Percentiles rank a stretch among this genome's conserved stretches.
Evolutionary conservation across 495 filamentous ascomycete genomes (phyloP).

Genomic region (Aspergillus incahuasiensis): DNA sequence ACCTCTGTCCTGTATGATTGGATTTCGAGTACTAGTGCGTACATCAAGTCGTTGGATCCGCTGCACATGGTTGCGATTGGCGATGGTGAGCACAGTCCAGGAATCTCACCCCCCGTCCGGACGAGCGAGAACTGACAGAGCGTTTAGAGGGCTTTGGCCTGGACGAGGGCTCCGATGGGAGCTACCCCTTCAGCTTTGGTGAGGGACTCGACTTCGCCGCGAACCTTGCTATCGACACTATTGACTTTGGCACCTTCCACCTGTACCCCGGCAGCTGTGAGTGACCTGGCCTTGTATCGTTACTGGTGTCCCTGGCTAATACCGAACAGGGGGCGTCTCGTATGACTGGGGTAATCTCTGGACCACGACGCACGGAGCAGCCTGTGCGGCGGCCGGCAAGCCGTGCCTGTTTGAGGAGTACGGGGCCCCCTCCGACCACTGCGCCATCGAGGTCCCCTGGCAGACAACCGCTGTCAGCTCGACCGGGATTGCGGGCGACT

Average conservation of each 20-base stretch:
- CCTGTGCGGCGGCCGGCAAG: slow-evolving; percentile 53
- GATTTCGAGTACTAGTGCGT: slow-evolving; percentile 54
- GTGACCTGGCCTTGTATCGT: slow-evolving; percentile 8
- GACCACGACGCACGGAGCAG: slow-evolving; percentile 56
- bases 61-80: slow-evolving; percentile 64
- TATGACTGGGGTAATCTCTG: slow-evolving; percentile 51
- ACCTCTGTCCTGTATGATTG: slow-evolving; percentile 57
- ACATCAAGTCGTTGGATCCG: slow-evolving; percentile 62
- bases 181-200: slow-evolving; percentile 53
- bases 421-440: slow-evolving; percentile 43
- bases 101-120: too few species aligned
- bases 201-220: slow-evolving; percentile 62
- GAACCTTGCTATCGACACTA: slow-evolving; percentile 51
- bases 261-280: slow-evolving; percentile 54
- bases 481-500: slow-evolving; percentile 50
- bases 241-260: slow-evolving; percentile 68
- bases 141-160: slow-evolving; percentile 36
- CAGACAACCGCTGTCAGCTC: slow-evolving; percentile 50
- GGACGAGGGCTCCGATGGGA: slow-evolving; percentile 37
- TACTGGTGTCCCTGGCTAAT: slow-evolving; percentile 7
- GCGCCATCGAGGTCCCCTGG: slow-evolving; percentile 50
- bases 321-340: slow-evolving; percentile 33
- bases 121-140: not conserved
- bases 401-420: slow-evolving; percentile 71
- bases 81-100: slow-evolving; percentile 30